Base-by-base conservation (phyloP, 345 rosid genomes). In the Citrus inodora region DNA sequence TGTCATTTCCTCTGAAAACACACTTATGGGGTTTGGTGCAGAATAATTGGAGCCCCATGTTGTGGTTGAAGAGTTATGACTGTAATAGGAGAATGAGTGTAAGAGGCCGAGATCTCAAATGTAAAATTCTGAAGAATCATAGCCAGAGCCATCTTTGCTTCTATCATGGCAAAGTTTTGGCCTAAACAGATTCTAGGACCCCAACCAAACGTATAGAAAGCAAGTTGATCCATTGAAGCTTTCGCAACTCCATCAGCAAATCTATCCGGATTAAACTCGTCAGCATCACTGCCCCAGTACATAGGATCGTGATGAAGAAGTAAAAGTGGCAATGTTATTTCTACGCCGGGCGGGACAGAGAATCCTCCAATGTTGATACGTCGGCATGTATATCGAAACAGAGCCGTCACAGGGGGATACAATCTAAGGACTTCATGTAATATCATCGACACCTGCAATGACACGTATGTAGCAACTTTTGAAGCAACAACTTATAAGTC, bases 61-160 rank as follows among this genome's bases (percentile, higher is more conserved):
- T 79, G 89, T 62, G 93, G 93, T 66, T 88, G 87, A 70, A 90
- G 92, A 17, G 78, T 85, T 77, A 85, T 75, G 32, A 82, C 78
- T 21, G 88, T 83, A 17, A 62, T 9, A 0, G 95, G 91, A 72
- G 93, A 83, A 55, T 89, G 96, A 8, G 78, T 64, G 84, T 87
- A 88, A 9, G 92, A 80, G 33, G 90, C 87, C 13, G 90, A 86
- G 27, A 88, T 86, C 82, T 83, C 64, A 46, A 90, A 85, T 9
- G 76, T 53, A 76, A 84, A 90, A 38, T 81, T 67, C 60, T 82
- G 90, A 75, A 92, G 76, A 51, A 86, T 85, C 88, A 87, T 82
- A 51, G 88, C 89, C 75, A 88, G 68, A 62, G 87, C 91, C 51
- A 83, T 70, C 85, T 87, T 90, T 2, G 89, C 92, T 83, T 92